These are phyloP conservation scores for Arabidopsis suecica DNA, from an alignment of 345 rosid species.

Conservation along the genomic window DNA sequence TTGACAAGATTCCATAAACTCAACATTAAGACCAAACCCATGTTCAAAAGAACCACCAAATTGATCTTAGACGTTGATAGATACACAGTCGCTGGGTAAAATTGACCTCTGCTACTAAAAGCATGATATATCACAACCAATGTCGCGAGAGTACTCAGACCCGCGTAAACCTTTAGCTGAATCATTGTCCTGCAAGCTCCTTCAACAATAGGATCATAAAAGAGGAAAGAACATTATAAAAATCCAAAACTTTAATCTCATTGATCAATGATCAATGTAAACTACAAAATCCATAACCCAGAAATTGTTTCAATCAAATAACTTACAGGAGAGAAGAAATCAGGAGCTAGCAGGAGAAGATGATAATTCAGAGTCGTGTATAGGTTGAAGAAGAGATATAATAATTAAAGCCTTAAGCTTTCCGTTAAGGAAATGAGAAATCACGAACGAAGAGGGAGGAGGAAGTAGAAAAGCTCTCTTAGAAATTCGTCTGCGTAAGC, in stretches of 20 bases:
- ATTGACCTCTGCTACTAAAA: constrained; percentile 81
- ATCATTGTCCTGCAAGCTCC: constrained; percentile 53
- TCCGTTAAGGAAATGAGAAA: not conserved
- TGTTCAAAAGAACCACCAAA: constrained; percentile 78
- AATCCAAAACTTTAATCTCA: constrained; percentile 5
- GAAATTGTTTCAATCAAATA: not conserved
- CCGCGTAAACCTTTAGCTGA: constrained; percentile 77
- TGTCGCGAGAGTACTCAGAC: constrained; percentile 63
- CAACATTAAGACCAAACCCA: constrained; percentile 84
- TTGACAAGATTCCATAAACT: constrained; percentile 79
- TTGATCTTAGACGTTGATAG: constrained; percentile 89
- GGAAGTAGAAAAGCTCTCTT: not conserved
- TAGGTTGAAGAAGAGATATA: not conserved
- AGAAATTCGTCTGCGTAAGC: constrained; percentile 34
- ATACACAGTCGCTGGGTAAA: constrained; percentile 87
- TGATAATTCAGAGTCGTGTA: not conserved
- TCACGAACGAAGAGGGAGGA: not conserved
- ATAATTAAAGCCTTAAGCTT: not conserved
- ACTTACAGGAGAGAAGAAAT: constrained; percentile 22
- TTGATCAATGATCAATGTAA: not conserved
- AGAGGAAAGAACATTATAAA: not conserved
- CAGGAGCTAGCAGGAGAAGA: constrained; percentile 7
- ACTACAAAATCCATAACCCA: not conserved
- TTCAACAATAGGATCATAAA: constrained; percentile 11
- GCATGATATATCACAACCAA: constrained; percentile 77